phyloP scores from a whole-genome alignment of 2,329 filamentous ascomycete genomes.

The Cladophialophora carrionii region DNA sequence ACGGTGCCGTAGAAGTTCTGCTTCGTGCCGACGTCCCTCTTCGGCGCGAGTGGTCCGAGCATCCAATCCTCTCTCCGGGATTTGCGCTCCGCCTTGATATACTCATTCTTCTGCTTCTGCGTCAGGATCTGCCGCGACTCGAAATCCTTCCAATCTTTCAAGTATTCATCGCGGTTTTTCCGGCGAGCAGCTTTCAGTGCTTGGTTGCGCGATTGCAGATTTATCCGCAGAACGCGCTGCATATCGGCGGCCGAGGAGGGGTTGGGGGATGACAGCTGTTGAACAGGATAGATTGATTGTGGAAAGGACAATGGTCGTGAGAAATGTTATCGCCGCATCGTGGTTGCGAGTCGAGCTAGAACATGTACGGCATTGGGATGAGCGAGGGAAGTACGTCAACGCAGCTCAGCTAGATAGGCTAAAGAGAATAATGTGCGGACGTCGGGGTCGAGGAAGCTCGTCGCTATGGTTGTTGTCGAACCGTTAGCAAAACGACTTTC shows the following conservation, averaged over 20 bases:
- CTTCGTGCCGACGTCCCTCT: constrained; percentile 67
- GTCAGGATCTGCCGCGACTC: constrained; percentile 42
- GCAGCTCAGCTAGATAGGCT: not conserved
- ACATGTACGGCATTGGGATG: not conserved
- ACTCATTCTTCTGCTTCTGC: constrained; percentile 38
- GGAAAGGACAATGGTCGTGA: not conserved
- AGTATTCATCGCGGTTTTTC: constrained; percentile 49
- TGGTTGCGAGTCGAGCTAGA: not conserved
- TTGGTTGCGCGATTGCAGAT: constrained; percentile 68
- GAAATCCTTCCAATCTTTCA: constrained; percentile 46
- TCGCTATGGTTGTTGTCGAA: not conserved
- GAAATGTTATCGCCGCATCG: not conserved
- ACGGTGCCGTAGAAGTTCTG: constrained; percentile 65
- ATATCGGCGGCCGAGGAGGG: constrained; percentile 49
- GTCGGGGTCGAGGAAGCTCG: not conserved
- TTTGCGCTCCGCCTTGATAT: constrained; percentile 55
- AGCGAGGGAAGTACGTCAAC: not conserved
- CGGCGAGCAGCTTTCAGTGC: constrained; percentile 55
- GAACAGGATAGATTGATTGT: not conserved
- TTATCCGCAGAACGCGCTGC: constrained; percentile 72
- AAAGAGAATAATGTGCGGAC: not conserved
- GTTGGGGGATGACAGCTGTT: not conserved
- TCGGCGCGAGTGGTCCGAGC: constrained; percentile 76
- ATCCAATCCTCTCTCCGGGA: constrained; percentile 75
- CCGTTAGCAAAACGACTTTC: not conserved